phyloP scores from a whole-genome alignment of 768 basidiomycete species.

The Flagelloscypha sp. region DNA sequence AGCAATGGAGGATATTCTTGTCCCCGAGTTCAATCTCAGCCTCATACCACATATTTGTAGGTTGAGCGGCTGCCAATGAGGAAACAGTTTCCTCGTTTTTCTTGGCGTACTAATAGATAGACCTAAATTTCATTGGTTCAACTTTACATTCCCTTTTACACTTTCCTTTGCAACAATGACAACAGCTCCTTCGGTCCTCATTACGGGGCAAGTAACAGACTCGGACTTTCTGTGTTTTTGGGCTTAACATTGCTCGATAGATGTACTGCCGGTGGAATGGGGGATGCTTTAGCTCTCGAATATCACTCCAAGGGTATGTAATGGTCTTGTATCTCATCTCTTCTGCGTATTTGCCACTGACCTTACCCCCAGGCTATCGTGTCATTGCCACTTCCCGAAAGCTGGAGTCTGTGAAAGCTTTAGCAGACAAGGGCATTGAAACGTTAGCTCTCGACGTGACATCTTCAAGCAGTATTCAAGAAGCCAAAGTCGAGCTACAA shows the following conservation, averaged over 20 bases:
- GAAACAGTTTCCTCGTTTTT: too few relatives aligned
- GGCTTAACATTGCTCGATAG: too few relatives aligned
- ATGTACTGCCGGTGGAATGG: constrained; percentile 17
- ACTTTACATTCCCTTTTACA: not conserved
- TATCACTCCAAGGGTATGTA: constrained; percentile 10
- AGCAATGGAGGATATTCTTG: too few relatives aligned
- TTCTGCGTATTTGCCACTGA: not conserved
- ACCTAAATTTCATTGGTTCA: too few relatives aligned
- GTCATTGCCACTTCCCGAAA: constrained; percentile 22
- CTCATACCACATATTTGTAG: too few relatives aligned
- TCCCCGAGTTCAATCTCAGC: too few relatives aligned
- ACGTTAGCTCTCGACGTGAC: constrained; percentile 21
- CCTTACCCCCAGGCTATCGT: constrained; percentile 11
- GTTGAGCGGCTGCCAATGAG: too few relatives aligned
- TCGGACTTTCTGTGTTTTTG: too few relatives aligned
- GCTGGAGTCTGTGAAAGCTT: constrained; percentile 13
- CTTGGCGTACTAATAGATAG: too few relatives aligned
- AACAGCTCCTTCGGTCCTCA: too few relatives aligned
- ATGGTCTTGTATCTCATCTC: not conserved
- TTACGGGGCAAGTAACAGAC: too few relatives aligned
- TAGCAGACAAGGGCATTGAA: constrained; percentile 12
- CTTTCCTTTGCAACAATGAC: not conserved
- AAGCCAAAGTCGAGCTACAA: constrained; percentile 5
- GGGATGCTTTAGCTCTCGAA: constrained; percentile 15
- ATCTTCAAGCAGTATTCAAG: constrained; percentile 1